phyloP scores from a whole-genome alignment of 1,284 basidiomycete genomes.

The Phenoliferia sp. region DNA sequence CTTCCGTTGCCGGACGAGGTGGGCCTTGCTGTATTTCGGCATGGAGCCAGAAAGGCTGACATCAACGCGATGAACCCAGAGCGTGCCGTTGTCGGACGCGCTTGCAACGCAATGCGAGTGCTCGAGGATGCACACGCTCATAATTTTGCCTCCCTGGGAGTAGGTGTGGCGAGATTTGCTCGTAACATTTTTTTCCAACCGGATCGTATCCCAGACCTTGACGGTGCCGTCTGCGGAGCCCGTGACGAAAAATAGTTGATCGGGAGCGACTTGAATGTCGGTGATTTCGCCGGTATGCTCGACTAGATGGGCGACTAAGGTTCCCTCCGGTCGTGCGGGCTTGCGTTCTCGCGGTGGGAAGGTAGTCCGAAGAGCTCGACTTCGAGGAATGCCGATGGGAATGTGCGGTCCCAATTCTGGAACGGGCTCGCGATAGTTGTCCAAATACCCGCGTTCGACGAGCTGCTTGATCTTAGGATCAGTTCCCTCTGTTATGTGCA shows the following conservation, averaged over 20 bases:
- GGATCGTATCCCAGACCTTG: conserved; percentile 75
- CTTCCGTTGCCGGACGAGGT: conserved; percentile 42
- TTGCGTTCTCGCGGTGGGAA: conserved; percentile 34
- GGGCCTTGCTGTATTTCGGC: conserved; percentile 43
- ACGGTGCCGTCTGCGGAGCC: conserved; percentile 79
- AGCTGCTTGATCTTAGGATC: conserved; percentile 75
- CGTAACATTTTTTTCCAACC: conserved; percentile 67
- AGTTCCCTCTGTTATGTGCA: conserved; percentile 61
- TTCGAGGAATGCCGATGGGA: conserved; percentile 44
- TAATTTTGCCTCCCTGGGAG: conserved; percentile 42
- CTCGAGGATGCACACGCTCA: conserved; percentile 40
- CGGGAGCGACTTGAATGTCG: conserved; percentile 79
- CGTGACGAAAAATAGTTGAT: conserved; percentile 90
- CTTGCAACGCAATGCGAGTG: conserved; percentile 45
- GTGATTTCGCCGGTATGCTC: conserved; percentile 78
- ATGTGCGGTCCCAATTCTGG: conserved; percentile 84
- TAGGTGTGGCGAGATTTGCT: conserved; percentile 44
- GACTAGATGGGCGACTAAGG: conserved; percentile 74
- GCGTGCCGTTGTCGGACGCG: conserved; percentile 42
- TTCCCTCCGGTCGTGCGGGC: conserved; percentile 54
- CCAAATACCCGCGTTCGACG: conserved; percentile 81
- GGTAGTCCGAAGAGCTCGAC: conserved; percentile 42
- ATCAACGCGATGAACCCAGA: conserved; percentile 45
- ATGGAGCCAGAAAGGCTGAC: conserved; percentile 38
- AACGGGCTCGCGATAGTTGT: conserved; percentile 72